Evolutionary conservation across 176 grass and related monocot genomes (phyloP).

Genomic region (Avena sativa): DNA sequence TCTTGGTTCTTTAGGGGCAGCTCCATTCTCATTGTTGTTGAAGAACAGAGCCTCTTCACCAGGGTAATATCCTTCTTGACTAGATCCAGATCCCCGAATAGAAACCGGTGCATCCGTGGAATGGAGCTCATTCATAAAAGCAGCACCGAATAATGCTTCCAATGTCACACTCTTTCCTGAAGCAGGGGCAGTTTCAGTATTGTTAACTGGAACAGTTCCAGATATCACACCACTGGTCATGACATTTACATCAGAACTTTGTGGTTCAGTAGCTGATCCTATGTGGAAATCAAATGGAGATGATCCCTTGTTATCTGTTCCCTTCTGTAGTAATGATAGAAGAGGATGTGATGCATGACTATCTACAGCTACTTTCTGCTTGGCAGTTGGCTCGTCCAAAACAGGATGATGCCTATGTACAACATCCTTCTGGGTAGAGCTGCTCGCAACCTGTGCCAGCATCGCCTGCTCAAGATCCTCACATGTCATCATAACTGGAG

Average conservation of each 20-base stretch:
- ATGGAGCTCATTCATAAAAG: slow-evolving; percentile 96
- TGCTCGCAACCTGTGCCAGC: slow-evolving; percentile 58
- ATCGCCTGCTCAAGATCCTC: slow-evolving; percentile 96
- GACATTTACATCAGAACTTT: slow-evolving; percentile 38
- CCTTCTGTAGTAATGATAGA: slow-evolving; percentile 83
- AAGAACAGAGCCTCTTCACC: slow-evolving; percentile 32
- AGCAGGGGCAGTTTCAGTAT: slow-evolving; percentile 49
- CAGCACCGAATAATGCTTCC: slow-evolving; percentile 83
- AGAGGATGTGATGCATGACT: slow-evolving; percentile 87
- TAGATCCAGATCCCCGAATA: slow-evolving; percentile 57
- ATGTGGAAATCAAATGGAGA: slow-evolving; percentile 46
- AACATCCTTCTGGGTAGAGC: slow-evolving; percentile 43
- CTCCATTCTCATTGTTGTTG: slow-evolving; percentile 48
- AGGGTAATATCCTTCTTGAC: slow-evolving; percentile 54
- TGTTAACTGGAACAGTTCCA: slow-evolving; percentile 53
- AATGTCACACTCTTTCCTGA: slow-evolving; percentile 69
- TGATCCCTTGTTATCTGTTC: slow-evolving; percentile 52
- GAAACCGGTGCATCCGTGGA: slow-evolving; percentile 92
- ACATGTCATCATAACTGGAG: slow-evolving; percentile 79
- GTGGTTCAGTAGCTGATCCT: slow-evolving; percentile 46
- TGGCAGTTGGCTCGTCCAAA: slow-evolving; percentile 36
- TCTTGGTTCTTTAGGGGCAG: slow-evolving; percentile 25
- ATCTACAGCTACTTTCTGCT: slow-evolving; percentile 59
- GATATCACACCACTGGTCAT: slow-evolving; percentile 37
- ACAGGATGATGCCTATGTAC: slow-evolving; percentile 42